phyloP scores from a whole-genome alignment of 2,329 filamentous ascomycete species.

The Trichoderma cornu-damae region DNA sequence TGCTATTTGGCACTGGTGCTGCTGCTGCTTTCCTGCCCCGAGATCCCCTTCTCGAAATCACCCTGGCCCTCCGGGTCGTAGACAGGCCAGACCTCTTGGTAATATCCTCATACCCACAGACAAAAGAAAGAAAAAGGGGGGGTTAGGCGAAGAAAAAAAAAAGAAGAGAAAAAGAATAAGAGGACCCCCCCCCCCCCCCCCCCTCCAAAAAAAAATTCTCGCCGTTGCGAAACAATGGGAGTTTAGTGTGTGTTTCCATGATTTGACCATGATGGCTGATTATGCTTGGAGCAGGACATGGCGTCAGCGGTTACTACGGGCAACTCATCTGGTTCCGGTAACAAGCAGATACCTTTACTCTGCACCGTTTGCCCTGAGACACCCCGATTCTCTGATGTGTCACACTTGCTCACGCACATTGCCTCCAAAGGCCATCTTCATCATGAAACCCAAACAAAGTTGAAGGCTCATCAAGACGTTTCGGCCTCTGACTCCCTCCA shows the following conservation, averaged over 20 bases:
- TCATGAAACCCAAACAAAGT: slow-evolving; percentile 73
- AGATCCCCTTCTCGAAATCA: slow-evolving; percentile 3
- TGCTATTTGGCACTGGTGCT: neutral
- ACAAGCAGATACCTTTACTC: slow-evolving; percentile 56
- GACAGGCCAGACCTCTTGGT: slow-evolving; percentile 12
- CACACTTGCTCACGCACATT: slow-evolving; percentile 87
- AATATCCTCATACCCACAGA: neutral
- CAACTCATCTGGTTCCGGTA: slow-evolving; percentile 23
- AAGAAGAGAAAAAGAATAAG: no score
- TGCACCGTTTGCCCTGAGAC: slow-evolving; percentile 80
- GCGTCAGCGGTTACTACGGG: slow-evolving; percentile 28
- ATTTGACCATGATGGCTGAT: neutral
- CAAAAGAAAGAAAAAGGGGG: no score
- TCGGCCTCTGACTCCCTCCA: slow-evolving; percentile 58
- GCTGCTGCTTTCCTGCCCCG: slow-evolving; percentile 28
- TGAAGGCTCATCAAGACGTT: slow-evolving; percentile 63
- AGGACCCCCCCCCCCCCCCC: no score
- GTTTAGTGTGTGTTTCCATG: neutral
- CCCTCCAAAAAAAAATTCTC: no score
- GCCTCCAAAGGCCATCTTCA: slow-evolving; percentile 89
- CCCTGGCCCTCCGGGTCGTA: slow-evolving; percentile 5
- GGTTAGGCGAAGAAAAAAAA: no score
- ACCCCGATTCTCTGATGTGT: slow-evolving; percentile 81
- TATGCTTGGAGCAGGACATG: slow-evolving; percentile 34
- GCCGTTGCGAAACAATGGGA: neutral